These are phyloP conservation scores for Phascolomyces articulosus DNA, from an alignment of 371 early-diverging fungal genomes.

Conservation along the genomic window DNA sequence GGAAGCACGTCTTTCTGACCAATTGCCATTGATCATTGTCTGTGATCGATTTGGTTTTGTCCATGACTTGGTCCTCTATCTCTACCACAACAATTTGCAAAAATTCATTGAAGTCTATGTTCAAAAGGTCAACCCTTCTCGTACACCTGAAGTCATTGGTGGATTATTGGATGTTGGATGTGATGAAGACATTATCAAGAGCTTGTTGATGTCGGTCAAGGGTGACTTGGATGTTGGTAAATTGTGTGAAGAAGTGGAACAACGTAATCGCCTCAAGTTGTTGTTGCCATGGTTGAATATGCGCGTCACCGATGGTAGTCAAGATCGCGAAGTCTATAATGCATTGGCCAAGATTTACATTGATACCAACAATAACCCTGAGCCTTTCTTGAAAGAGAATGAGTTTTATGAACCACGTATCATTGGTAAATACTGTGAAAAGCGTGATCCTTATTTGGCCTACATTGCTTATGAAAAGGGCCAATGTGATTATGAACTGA, in stretches of 20 bases:
- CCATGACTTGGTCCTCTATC: constrained; percentile 93
- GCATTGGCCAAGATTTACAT: constrained; percentile 98
- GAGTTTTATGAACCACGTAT: constrained; percentile 87
- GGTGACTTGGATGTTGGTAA: constrained; percentile 83
- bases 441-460: constrained; percentile 96
- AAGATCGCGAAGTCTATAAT: constrained; percentile 91
- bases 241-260: constrained; percentile 92
- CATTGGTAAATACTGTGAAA: constrained; percentile 97
- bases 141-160: constrained; percentile 95
- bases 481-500: constrained; percentile 91
- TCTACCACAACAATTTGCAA: constrained; percentile 90
- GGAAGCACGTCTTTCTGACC: constrained; percentile 94
- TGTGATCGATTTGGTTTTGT: constrained; percentile 97
- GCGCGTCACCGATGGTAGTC: constrained; percentile 84
- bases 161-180: constrained; percentile 98
- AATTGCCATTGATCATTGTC: constrained; percentile 96
- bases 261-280: constrained; percentile 96
- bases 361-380: constrained; percentile 98
- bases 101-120: constrained; percentile 98
- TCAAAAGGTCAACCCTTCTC: constrained; percentile 93
- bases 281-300: constrained; percentile 92
- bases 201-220: constrained; percentile 79
- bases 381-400: constrained; percentile 93
- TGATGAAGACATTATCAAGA: constrained; percentile 93
- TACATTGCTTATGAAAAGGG: constrained; percentile 95